phyloP scores from a whole-genome alignment of 495 filamentous ascomycete species.

The Neurospora sp. region DNA sequence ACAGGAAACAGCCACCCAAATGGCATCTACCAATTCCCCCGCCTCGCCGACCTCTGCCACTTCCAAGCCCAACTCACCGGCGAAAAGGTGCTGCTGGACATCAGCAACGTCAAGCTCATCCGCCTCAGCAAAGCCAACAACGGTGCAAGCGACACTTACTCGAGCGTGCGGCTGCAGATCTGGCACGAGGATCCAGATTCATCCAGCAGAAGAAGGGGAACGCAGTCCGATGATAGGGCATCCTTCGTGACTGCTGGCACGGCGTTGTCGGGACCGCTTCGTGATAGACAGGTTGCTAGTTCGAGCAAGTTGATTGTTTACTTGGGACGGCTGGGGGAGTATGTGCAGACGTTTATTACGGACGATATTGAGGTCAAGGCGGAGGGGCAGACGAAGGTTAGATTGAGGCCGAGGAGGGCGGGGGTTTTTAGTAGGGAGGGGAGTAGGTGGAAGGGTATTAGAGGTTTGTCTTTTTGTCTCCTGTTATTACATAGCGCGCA shows the following conservation, averaged over 20 bases:
- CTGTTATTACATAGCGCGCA: too few species aligned
- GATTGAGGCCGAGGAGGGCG: slow-evolving; percentile 18
- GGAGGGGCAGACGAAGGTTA: slow-evolving; percentile 20
- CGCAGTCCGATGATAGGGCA: slow-evolving; percentile 20
- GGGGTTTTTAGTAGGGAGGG: slow-evolving; percentile 14
- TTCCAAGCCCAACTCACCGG: slow-evolving; percentile 26
- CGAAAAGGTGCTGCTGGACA: slow-evolving; percentile 26
- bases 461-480: slow-evolving; percentile 11
- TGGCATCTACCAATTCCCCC: slow-evolving; percentile 22
- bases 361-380: slow-evolving; percentile 24
- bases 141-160: slow-evolving; percentile 17
- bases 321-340: slow-evolving; percentile 21
- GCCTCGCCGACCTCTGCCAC: slow-evolving; percentile 17
- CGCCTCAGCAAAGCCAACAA: slow-evolving; percentile 11
- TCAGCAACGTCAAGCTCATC: slow-evolving; percentile 21
- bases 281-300: slow-evolving; percentile 19
- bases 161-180: slow-evolving; percentile 23
- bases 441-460: slow-evolving; percentile 20
- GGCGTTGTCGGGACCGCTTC: slow-evolving; percentile 19
- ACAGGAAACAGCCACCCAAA: slow-evolving; percentile 7
- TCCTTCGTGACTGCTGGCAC: slow-evolving; percentile 26
- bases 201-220: slow-evolving; percentile 2
- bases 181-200: slow-evolving; percentile 19
- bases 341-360: slow-evolving; percentile 22
- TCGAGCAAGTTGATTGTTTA: slow-evolving; percentile 20